Evolutionary conservation across 495 filamentous ascomycete species (phyloP), one percentile per base, ranked within the genome.

Genomic region (Xylaria sp.): DNA sequence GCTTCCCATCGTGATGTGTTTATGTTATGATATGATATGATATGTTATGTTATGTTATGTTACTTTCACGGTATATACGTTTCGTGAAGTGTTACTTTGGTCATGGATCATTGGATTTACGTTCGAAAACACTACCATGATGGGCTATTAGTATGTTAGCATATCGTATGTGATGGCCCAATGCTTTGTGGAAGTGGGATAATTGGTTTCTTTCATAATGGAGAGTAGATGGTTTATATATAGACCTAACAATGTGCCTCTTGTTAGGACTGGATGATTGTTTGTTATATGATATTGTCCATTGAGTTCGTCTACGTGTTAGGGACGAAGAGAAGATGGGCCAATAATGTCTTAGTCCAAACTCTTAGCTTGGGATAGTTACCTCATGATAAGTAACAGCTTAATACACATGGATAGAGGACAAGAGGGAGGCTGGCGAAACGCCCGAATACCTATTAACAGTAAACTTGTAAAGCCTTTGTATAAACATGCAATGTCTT

Each of bases 131-230:
- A 29, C 24, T 5, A 7, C 1, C 24, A 37, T 35, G 15, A 9
- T 40, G 33, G 57, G 4, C 12, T 59, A 35, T 59, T 59, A 53
- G 57, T 59, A 59, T 59, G 31, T 37, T 59, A 21, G 7, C 31
- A 59, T 19, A 19, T 21, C 37, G 31, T 35, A 31, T 21, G 17
- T 35, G 7, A 35, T n/a, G 15, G 52, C 14, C 48, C 14, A 59
- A 37, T 37, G 57, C 57, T 59, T 59, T 59, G 31, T 59, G 8
- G 3, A 3, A 5, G 33, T 59, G 0, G 19, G 4, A 59, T 37
- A 59, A 59, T 59, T 59, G 57, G 7, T 21, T 37, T 40, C 57
- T 59, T 59, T 59, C 19, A 37, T 24, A 4, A 1, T 14, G 17
- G 21, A 33, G 31, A n/a, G 19, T 11, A n/a, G n/a, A n/a, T n/a